phyloP scores from a whole-genome alignment of 1,139 yeast genomes.

The Taphrina populina region DNA sequence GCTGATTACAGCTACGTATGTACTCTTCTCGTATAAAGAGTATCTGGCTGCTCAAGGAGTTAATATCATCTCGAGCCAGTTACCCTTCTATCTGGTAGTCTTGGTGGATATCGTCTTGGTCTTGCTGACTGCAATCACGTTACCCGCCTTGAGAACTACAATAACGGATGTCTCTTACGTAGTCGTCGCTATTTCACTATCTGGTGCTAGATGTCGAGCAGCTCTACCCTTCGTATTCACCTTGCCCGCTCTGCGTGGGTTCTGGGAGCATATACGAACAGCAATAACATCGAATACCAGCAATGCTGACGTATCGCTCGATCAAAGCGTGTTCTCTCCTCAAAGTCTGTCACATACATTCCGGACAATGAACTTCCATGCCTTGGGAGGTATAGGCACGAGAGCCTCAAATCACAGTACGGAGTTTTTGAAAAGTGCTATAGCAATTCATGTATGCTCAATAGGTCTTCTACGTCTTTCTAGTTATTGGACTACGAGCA shows the following conservation, averaged over 20 bases:
- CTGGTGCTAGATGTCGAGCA: slow-evolving; percentile 12
- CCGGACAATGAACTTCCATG: not conserved
- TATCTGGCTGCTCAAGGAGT: slow-evolving; percentile 3
- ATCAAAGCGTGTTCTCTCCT: not conserved
- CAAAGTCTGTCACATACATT: not conserved
- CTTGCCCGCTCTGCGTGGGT: not conserved
- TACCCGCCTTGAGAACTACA: slow-evolving; percentile 23
- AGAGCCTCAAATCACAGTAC: too few relatives aligned
- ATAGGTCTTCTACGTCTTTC: slow-evolving; percentile 12
- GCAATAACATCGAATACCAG: not conserved
- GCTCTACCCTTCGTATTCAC: slow-evolving; percentile 4
- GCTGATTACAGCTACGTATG: slow-evolving; percentile 18
- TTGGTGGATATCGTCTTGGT: slow-evolving; percentile 22
- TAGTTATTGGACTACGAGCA: slow-evolving; percentile 11
- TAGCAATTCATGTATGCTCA: slow-evolving; percentile 22
- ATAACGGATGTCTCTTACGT: slow-evolving; percentile 23
- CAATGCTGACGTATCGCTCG: too few relatives aligned
- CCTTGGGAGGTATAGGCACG: too few relatives aligned
- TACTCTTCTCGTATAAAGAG: slow-evolving; percentile 24
- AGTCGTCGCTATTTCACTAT: slow-evolving; percentile 16
- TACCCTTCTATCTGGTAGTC: slow-evolving; percentile 12
- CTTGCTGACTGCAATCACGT: slow-evolving; percentile 3
- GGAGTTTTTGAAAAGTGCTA: slow-evolving; percentile 18
- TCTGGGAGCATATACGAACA: not conserved
- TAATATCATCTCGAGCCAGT: not conserved